A percentile compares a stretch with the other conserved stretches of the same genome.
phyloP scores from a whole-genome alignment of 2,329 filamentous ascomycete genomes.

The Cladosporium sp. region DNA sequence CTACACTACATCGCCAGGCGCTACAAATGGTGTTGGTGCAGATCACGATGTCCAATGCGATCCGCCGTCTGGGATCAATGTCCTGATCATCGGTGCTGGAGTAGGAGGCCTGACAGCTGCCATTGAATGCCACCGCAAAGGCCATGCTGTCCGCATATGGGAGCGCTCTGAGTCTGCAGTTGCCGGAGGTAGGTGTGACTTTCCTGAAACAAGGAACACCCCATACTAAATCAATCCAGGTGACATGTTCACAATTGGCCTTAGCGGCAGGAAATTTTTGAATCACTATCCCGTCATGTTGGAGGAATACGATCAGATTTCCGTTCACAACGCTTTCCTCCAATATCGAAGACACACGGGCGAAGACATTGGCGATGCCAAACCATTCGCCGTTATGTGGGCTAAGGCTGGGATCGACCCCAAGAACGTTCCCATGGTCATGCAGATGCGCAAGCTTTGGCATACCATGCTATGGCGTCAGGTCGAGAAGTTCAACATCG shows the following conservation, averaged over 20 bases:
- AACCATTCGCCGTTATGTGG: slow-evolving; percentile 37
- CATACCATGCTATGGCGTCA: slow-evolving; percentile 52
- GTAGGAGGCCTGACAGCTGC: slow-evolving; percentile 27
- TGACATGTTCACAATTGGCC: slow-evolving; percentile 57
- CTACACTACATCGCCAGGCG: not conserved
- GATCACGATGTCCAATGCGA: slow-evolving; percentile 21
- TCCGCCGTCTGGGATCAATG: slow-evolving; percentile 31
- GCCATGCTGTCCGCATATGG: slow-evolving; percentile 26
- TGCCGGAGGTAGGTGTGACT: not conserved
- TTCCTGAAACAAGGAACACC: not conserved
- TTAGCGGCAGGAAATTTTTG: slow-evolving; percentile 48
- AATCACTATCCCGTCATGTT: slow-evolving; percentile 1
- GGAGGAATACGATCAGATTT: slow-evolving; percentile 1
- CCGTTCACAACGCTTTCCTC: not conserved
- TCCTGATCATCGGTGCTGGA: slow-evolving; percentile 28
- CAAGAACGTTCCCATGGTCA: slow-evolving; percentile 1
- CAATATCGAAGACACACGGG: slow-evolving; percentile 25
- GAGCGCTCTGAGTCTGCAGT: slow-evolving; percentile 17
- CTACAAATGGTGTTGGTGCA: not conserved
- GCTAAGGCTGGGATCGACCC: slow-evolving; percentile 1
- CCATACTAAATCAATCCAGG: slow-evolving; percentile 30
- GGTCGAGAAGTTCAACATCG: slow-evolving; percentile 41
- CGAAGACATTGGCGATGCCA: slow-evolving; percentile 43
- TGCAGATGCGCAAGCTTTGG: slow-evolving; percentile 34
- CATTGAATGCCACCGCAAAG: slow-evolving; percentile 29